These are phyloP conservation scores for Boletus mariae DNA, from an alignment of 1,284 basidiomycete genomes.

Conservation along the genomic window DNA sequence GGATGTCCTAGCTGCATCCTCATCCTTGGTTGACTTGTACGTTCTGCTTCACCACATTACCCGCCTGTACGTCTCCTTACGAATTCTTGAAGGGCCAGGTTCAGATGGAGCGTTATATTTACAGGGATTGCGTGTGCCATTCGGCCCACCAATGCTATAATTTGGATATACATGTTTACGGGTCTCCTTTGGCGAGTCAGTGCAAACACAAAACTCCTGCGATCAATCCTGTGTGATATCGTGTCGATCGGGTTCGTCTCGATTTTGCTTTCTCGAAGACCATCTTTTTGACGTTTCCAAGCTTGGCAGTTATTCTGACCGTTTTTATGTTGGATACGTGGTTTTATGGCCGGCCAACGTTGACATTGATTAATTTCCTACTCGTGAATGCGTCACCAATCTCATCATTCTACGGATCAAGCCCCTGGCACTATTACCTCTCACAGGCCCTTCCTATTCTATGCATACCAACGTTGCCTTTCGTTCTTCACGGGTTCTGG, in stretches of 20 bases:
- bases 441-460: conserved; percentile 84
- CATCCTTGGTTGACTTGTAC: conserved; percentile 22
- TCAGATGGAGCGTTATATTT: conserved; percentile 43
- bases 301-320: conserved; percentile 30
- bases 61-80: conserved; percentile 8
- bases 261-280: background rate
- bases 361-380: conserved; percentile 83
- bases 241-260: conserved; percentile 42
- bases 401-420: conserved; percentile 92
- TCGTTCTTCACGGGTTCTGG: conserved; percentile 61
- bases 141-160: conserved; percentile 81
- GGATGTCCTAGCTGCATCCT: conserved; percentile 36
- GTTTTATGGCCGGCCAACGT: conserved; percentile 66
- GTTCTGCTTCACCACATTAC: conserved; percentile 3
- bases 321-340: conserved; percentile 58
- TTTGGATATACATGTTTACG: conserved; percentile 75
- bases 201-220: conserved; percentile 29
- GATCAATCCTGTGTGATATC: conserved; percentile 38
- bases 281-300: conserved; percentile 13
- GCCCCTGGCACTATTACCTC: conserved; percentile 86
- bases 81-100: conserved; percentile 26
- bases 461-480: conserved; percentile 70
- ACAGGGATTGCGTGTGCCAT: conserved; percentile 78
- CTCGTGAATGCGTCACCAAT: conserved; percentile 76
- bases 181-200: conserved; percentile 51